Base-by-base conservation (phyloP, 129 eudicot species). In the Pittosporum tobira region DNA sequence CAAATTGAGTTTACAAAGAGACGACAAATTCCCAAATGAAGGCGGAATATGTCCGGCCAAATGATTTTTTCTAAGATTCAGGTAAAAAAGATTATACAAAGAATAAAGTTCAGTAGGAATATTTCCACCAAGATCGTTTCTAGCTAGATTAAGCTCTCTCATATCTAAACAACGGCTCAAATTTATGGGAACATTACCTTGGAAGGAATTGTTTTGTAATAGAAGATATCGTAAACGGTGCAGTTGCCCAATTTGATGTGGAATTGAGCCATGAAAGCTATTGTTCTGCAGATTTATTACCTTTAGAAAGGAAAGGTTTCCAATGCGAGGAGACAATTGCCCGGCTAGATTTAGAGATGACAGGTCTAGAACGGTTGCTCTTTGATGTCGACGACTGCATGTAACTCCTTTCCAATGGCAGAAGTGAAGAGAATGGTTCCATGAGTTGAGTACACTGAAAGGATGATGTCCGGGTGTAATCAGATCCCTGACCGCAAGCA, bases 351-450 rank as follows among this genome's bases (percentile, higher is more conserved):
- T 6, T 2, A 30, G 28, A 5, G 47, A 20, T 6, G 63, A 19
- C 16, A 58, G 2, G 28, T 58, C 11, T 14, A 58, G 15, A 2
- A 11, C 28, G 6, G 27, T 31, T 2, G 37, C 48, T 34, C 63
- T 58, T n/a, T 58, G 48, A 20, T 58, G 47, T 8, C 24, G 24
- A 21, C 3, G 19, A 6, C 46, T 36, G 47, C 63, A 58, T 30
- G 48, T 16, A 31, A 58, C 29, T 58, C 63, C 63, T 7, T 19
- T 16, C 63, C 63, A 58, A n/a, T n/a, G n/a, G n/a, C n/a, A n/a
- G n/a, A n/a, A n/a, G n/a, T n/a, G n/a, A n/a, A n/a, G n/a, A n/a
- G 63, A 58, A 26, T 65, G 6, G n/a, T 58, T 31, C 63, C 63
- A 58, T 3, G 47, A 16, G 27, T 5, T 31, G 0, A 58, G 27